Percentiles rank a stretch among this genome's conserved stretches.
Conservation (phyloP, 2,329 filamentous ascomycete species). For the Didymella arachidicola region DNA sequence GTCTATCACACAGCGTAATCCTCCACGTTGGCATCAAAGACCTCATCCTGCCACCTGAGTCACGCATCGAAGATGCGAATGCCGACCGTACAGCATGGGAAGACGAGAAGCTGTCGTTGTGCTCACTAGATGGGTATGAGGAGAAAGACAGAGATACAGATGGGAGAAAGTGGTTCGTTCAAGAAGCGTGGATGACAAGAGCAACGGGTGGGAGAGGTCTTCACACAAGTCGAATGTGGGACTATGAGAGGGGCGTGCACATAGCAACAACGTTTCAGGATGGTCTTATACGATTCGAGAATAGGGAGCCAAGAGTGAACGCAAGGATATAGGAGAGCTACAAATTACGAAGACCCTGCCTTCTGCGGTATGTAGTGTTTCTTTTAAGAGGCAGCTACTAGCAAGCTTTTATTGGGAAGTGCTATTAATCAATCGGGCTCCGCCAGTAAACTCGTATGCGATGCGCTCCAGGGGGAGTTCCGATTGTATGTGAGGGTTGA, state of each 20-base stretch:
- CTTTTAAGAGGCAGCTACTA: no score
- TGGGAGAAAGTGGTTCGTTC: conserved; percentile 45
- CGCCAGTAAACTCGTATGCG: no score
- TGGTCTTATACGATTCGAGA: conserved; percentile 38
- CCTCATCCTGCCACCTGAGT: conserved; percentile 35
- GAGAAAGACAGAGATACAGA: conserved; percentile 29
- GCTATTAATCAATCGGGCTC: no score
- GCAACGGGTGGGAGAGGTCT: conserved; percentile 38
- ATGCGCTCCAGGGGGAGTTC: no score
- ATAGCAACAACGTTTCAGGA: conserved; percentile 47
- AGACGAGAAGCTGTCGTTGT: conserved; percentile 31
- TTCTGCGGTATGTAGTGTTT: no score
- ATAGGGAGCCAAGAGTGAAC: background rate
- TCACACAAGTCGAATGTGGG: conserved; percentile 42
- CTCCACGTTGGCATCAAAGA: conserved; percentile 44
- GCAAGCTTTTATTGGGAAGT: no score
- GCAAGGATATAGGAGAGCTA: conserved; percentile 1
- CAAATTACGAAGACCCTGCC: no score
- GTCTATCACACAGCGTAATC: conserved; percentile 44
- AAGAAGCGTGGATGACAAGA: conserved; percentile 40
- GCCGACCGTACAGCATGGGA: conserved; percentile 39
- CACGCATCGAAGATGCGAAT: conserved; percentile 31
- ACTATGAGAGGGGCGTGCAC: conserved; percentile 40
- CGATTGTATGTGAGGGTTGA: no score
- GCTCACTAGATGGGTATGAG: conserved; percentile 29